phyloP scores from a whole-genome alignment of 441 rosid genomes.

The Populus hybrid region DNA sequence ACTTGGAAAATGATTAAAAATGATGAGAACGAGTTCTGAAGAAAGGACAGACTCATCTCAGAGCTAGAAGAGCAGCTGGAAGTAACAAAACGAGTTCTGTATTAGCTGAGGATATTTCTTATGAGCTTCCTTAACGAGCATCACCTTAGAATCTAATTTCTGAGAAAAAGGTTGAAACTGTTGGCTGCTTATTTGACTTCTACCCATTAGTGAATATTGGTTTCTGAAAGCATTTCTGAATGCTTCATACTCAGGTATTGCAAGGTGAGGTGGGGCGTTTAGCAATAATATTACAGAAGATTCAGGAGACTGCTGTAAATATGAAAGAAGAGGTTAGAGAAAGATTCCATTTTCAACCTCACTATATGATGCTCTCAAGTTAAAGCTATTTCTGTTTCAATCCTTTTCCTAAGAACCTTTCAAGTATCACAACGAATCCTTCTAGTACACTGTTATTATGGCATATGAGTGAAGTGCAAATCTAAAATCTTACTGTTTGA shows the following conservation, averaged over 20 bases:
- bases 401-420: neutral
- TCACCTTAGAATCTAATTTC: slow-evolving; percentile 68
- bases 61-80: slow-evolving; percentile 59
- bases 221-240: slow-evolving; percentile 14
- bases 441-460: neutral
- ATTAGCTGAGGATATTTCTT: slow-evolving; percentile 14
- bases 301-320: slow-evolving; percentile 50
- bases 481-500: neutral
- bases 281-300: slow-evolving; percentile 47
- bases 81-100: slow-evolving; percentile 27
- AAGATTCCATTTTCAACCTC: slow-evolving; percentile 13
- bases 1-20: slow-evolving; percentile 47
- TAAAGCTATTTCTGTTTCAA: neutral
- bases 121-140: slow-evolving; percentile 44
- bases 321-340: slow-evolving; percentile 65
- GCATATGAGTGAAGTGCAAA: neutral
- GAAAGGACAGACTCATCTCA: slow-evolving; percentile 47
- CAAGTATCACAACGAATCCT: neutral
- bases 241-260: slow-evolving; percentile 44
- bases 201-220: slow-evolving; percentile 8
- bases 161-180: slow-evolving; percentile 60
- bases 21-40: slow-evolving; percentile 45
- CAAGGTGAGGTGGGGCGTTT: slow-evolving; percentile 52
- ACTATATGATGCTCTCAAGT: slow-evolving; percentile 6
- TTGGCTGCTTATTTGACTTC: slow-evolving; percentile 17